A percentile compares a stretch with the other conserved stretches of the same genome.
Conservation (phyloP, 805 yeast genomes). For the Geotrichum ghanense region DNA sequence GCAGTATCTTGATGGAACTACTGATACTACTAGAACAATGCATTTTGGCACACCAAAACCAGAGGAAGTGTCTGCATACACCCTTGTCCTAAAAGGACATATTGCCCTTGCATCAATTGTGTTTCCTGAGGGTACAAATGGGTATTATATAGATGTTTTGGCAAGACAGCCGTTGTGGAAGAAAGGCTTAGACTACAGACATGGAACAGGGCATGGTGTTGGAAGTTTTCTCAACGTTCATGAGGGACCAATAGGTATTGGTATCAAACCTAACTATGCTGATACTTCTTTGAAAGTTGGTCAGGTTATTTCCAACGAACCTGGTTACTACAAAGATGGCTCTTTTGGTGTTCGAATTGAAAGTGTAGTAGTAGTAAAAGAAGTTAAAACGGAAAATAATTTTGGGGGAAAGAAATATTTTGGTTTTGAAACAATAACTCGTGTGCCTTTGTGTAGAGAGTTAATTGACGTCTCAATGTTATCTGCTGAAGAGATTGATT, state of each 20-base stretch:
- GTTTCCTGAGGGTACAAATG: constrained; percentile 68
- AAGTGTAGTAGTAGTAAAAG: constrained; percentile 56
- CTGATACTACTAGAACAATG: constrained; percentile 85
- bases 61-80: constrained; percentile 57
- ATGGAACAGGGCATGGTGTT: constrained; percentile 98
- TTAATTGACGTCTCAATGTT: constrained; percentile 55
- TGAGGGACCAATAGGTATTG: constrained; percentile 86
- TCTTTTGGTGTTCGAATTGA: constrained; percentile 85
- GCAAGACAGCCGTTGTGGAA: constrained; percentile 80
- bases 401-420: constrained; percentile 48
- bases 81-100: constrained; percentile 86
- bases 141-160: constrained; percentile 63
- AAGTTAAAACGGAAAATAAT: constrained; percentile 29
- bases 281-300: constrained; percentile 50
- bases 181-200: constrained; percentile 75
- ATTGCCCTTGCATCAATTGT: constrained; percentile 70
- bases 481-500: constrained; percentile 45
- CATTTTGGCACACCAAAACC: constrained; percentile 50
- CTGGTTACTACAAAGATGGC: constrained; percentile 89
- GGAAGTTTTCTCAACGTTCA: constrained; percentile 87
- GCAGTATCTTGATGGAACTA: constrained; percentile 88
- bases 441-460: constrained; percentile 70
- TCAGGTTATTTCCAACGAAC: constrained; percentile 79
- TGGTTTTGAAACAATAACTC: constrained; percentile 73
- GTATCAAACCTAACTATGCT: constrained; percentile 36